Conservation (phyloP, 2,329 filamentous ascomycete genomes). For the Trichophyton equinum region DNA sequence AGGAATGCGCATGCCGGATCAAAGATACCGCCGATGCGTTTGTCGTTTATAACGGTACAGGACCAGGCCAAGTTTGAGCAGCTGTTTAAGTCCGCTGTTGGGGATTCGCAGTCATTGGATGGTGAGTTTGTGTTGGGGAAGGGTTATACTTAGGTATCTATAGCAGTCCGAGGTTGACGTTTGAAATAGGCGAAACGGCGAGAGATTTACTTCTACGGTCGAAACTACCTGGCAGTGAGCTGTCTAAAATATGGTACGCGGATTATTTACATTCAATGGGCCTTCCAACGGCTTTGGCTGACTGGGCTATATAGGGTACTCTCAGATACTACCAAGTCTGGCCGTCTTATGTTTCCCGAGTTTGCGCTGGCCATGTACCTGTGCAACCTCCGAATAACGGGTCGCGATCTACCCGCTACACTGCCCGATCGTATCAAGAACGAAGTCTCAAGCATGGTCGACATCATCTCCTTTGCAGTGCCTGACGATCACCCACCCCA, state of each 20-base stretch:
- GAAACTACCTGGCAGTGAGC: slow-evolving; percentile 69
- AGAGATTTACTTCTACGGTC: slow-evolving; percentile 80
- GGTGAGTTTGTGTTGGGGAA: slow-evolving; percentile 34
- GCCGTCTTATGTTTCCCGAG: slow-evolving; percentile 91
- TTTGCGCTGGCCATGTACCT: slow-evolving; percentile 98
- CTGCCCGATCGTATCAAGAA: slow-evolving; percentile 84
- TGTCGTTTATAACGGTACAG: slow-evolving; percentile 90
- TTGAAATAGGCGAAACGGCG: slow-evolving; percentile 57
- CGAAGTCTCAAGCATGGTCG: slow-evolving; percentile 98
- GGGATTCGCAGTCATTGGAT: slow-evolving; percentile 70
- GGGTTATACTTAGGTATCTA: background rate
- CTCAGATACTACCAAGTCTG: slow-evolving; percentile 89
- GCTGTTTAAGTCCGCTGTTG: slow-evolving; percentile 88
- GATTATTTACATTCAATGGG: background rate
- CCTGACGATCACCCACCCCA: slow-evolving; percentile 53
- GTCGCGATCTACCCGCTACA: slow-evolving; percentile 60
- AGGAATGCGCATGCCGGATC: slow-evolving; percentile 50
- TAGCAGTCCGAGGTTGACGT: background rate
- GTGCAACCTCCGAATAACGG: slow-evolving; percentile 83
- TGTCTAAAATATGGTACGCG: slow-evolving; percentile 81
- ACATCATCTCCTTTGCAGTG: slow-evolving; percentile 93
- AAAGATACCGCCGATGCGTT: slow-evolving; percentile 83
- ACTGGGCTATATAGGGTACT: slow-evolving; percentile 52
- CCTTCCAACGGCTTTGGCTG: slow-evolving; percentile 1
- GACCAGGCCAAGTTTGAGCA: slow-evolving; percentile 97